Percentiles rank a stretch among this genome's conserved stretches.
phyloP scores from a whole-genome alignment of 2,329 filamentous ascomycete genomes.

The Neopestalotiopsis sp. region DNA sequence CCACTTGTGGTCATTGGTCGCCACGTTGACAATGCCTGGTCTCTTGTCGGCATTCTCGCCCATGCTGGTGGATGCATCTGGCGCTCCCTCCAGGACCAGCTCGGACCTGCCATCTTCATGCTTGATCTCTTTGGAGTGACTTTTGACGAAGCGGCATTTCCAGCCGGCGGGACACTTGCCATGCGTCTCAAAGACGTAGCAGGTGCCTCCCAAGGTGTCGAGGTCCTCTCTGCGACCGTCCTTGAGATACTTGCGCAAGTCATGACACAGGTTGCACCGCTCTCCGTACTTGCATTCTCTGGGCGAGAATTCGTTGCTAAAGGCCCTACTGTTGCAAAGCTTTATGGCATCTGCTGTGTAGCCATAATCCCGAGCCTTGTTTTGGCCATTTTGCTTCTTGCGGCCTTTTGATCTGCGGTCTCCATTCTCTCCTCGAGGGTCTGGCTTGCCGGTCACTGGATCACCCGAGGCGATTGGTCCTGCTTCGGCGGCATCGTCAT shows the following conservation, averaged over 20 bases:
- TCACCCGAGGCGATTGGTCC: slow-evolving; percentile 61
- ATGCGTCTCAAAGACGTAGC: slow-evolving; percentile 78
- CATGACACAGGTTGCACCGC: slow-evolving; percentile 81
- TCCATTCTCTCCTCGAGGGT: slow-evolving; percentile 41
- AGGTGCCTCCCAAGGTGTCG: slow-evolving; percentile 75
- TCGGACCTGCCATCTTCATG: slow-evolving; percentile 83
- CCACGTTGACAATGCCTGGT: slow-evolving; percentile 76
- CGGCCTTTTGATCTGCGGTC: slow-evolving; percentile 55
- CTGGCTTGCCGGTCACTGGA: slow-evolving; percentile 55
- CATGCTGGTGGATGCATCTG: slow-evolving; percentile 25
- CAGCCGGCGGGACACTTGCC: slow-evolving; percentile 85
- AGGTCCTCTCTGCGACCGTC: slow-evolving; percentile 84
- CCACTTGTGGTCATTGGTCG: slow-evolving; percentile 73
- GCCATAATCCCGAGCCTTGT: slow-evolving; percentile 82
- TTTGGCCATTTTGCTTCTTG: slow-evolving; percentile 74
- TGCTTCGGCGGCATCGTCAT: slow-evolving; percentile 65
- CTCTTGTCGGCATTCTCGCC: slow-evolving; percentile 45
- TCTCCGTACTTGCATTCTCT: slow-evolving; percentile 77
- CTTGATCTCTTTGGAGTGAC: slow-evolving; percentile 83
- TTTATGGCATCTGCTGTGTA: slow-evolving; percentile 76
- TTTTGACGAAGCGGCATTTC: slow-evolving; percentile 91
- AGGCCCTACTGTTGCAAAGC: slow-evolving; percentile 77
- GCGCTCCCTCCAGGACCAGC: slow-evolving; percentile 66
- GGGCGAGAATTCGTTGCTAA: slow-evolving; percentile 81
- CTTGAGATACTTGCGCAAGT: slow-evolving; percentile 82